Percentiles rank a stretch among this genome's conserved stretches.
phyloP scores from a whole-genome alignment of 768 basidiomycete genomes.

The Russula ochroleuca region DNA sequence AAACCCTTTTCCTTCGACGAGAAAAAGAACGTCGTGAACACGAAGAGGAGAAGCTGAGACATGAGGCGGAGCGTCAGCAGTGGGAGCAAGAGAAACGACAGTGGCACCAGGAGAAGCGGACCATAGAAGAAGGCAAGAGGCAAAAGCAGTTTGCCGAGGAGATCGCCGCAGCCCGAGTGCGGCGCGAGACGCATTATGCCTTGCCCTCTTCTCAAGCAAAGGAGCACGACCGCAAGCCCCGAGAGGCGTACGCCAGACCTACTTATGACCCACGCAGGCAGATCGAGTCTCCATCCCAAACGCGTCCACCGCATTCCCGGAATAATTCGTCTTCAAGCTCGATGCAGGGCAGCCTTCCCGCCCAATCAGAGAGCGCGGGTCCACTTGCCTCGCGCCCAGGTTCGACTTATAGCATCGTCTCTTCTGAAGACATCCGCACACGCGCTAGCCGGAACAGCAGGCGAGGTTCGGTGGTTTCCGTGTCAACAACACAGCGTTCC shows the following conservation, averaged over 20 bases:
- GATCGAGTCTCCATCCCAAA: background rate
- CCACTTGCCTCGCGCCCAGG: conserved; percentile 10
- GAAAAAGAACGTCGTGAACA: conserved; percentile 52
- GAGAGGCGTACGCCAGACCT: conserved; percentile 25
- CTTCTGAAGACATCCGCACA: conserved; percentile 22
- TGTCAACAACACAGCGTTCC: conserved; percentile 22
- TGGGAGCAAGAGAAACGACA: conserved; percentile 42
- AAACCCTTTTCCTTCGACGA: conserved; percentile 56
- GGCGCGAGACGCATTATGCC: conserved; percentile 15
- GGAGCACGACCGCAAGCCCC: conserved; percentile 18
- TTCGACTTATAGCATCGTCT: conserved; percentile 17
- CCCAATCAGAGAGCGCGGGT: conserved; percentile 16
- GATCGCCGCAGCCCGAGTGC: conserved; percentile 23
- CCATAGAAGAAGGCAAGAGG: conserved; percentile 43
- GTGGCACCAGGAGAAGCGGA: conserved; percentile 44
- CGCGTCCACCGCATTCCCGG: background rate
- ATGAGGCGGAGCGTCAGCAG: conserved; percentile 42
- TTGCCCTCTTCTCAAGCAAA: conserved; percentile 10
- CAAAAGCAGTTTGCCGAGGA: conserved; percentile 26
- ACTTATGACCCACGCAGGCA: conserved; percentile 25
- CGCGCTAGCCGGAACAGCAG: conserved; percentile 14
- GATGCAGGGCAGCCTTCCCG: conserved; percentile 12
- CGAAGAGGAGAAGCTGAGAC: conserved; percentile 41
- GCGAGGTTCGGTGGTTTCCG: conserved; percentile 21
- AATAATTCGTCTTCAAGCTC: conserved; percentile 21